phyloP scores from a whole-genome alignment of 2,329 filamentous ascomycete species.

The Hymenoscyphus infarciens region DNA sequence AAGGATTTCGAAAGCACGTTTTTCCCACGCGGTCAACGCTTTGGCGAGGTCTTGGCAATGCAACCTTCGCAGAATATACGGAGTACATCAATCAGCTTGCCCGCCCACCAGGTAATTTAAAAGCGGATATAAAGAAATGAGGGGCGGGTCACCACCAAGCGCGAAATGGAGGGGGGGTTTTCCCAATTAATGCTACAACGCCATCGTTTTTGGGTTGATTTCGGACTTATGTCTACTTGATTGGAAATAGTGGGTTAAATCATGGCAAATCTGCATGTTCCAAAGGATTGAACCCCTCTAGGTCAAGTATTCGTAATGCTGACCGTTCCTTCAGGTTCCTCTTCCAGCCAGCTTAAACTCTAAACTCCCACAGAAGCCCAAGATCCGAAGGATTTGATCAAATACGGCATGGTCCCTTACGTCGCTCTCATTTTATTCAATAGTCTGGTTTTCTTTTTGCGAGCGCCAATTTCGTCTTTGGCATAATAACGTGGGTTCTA shows the following conservation, averaged over 20 bases:
- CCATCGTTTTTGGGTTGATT: neutral
- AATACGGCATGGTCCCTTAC: neutral
- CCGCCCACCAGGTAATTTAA: neutral
- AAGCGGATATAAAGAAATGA: slow-evolving; percentile 4
- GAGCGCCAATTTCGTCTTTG: too few relatives aligned
- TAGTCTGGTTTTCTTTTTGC: neutral
- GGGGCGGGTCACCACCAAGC: neutral
- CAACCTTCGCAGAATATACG: too few relatives aligned
- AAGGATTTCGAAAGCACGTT: neutral
- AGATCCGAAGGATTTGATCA: neutral
- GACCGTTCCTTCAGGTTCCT: neutral
- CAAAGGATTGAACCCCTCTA: neutral
- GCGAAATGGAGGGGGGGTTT: neutral
- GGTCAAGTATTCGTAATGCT: neutral
- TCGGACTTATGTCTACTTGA: neutral
- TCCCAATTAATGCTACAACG: neutral
- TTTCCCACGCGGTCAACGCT: neutral
- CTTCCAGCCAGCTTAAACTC: neutral
- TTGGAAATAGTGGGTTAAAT: neutral
- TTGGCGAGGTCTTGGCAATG: neutral
- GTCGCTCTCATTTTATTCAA: neutral
- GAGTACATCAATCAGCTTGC: neutral
- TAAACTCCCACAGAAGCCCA: neutral
- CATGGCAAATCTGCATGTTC: neutral
- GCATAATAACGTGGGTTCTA: too few relatives aligned